Evolutionary conservation across 495 filamentous ascomycete genomes (phyloP), one percentile per base, ranked within the genome.

Genomic region (Neurospora sp.): DNA sequence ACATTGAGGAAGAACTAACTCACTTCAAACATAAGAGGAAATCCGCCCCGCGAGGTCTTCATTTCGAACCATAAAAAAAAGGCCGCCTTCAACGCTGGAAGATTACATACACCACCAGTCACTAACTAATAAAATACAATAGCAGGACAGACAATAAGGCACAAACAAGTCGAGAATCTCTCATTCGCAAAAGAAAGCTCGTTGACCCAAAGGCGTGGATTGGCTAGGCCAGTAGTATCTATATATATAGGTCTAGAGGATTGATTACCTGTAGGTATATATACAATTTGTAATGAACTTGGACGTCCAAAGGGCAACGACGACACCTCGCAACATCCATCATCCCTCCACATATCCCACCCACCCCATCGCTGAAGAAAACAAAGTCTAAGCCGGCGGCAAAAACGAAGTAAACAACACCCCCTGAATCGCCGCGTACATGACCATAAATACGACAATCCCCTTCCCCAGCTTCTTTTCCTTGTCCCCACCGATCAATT

Each of bases 361-460:
- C 40, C 40, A 41, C 12, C 40, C 40, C 40, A 41, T 41, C 14
- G 40, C 40, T 41, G 20, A 22, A 22, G 20, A 2, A 41, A 16
- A 14, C 16, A 41, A 41, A 16, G 12, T 3, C 69, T 69, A 93
- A 45, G 95, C 95, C n/a, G 95, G 95, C 16, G 95, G 95, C 42
- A 98, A 87, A 78, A 98, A 98, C n/a, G 89, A 92, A n/a, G 93
- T 88, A 84, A 92, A 98, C 59, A 98, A 83, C 61, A 86, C 91
- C 7, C 86, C 92, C 77, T 98, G 95, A 48, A 97, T 86, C 45
- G 91, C 75, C 4, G 88, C 93, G 82, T 98, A 97, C 77, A 92
- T 85, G 40, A 94, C 84, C 88, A 96, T 93, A 76, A 87, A 91
- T 37, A 80, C 76, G 53, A 83, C 77, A 40, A 80, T 71, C 17